phyloP scores from a whole-genome alignment of 2,329 filamentous ascomycete genomes.

The Ceratocystis variospora region DNA sequence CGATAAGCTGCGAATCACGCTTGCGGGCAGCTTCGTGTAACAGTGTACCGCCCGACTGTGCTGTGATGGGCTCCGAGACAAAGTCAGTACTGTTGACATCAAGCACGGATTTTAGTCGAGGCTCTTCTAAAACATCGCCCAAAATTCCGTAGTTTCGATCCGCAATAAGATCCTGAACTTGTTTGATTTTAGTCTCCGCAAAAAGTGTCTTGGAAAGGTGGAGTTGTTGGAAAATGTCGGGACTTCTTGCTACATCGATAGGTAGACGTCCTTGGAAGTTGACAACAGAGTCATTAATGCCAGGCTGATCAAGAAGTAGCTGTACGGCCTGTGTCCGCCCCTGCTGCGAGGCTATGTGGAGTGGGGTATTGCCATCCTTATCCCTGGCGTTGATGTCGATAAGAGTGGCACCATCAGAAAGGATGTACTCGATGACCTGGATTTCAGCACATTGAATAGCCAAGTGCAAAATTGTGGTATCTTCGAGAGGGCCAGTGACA shows the following conservation, averaged over 20 bases:
- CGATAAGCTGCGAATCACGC: constrained; percentile 74
- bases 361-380: constrained; percentile 83
- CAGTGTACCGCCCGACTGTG: constrained; percentile 75
- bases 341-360: constrained; percentile 75
- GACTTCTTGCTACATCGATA: constrained; percentile 76
- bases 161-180: constrained; percentile 67
- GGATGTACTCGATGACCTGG: constrained; percentile 85
- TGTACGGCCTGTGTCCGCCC: constrained; percentile 70
- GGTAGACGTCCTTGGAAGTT: constrained; percentile 78
- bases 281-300: constrained; percentile 74
- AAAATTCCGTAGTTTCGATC: constrained; percentile 62
- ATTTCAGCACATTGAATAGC: constrained; percentile 92
- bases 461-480: constrained; percentile 82
- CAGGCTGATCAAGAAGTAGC: constrained; percentile 65
- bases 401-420: constrained; percentile 54
- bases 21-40: constrained; percentile 86
- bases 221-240: constrained; percentile 89
- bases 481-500: constrained; percentile 43
- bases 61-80: constrained; percentile 62
- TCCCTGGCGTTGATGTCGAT: constrained; percentile 62
- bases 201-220: constrained; percentile 84
- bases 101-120: constrained; percentile 68
- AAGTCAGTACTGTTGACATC: constrained; percentile 90
- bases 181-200: constrained; percentile 69
- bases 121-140: constrained; percentile 69